Percentiles rank a stretch among this genome's conserved stretches.
phyloP scores from a whole-genome alignment of 306 rosid species.

The Elaeagnus macrophylla region DNA sequence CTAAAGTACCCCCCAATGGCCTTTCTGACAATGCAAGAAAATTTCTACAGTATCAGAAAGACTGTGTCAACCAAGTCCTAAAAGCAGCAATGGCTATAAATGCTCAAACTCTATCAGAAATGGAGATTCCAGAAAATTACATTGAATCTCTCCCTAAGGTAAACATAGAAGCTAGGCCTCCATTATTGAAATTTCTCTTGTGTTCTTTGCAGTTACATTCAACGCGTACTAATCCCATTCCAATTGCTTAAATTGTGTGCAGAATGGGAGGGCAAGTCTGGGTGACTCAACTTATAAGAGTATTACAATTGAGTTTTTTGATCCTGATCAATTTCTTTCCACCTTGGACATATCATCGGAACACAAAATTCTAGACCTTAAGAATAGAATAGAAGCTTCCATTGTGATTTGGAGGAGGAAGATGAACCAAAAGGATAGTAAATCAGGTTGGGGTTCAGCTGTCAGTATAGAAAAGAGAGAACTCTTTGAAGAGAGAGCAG shows the following conservation, averaged over 20 bases:
- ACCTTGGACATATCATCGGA: conserved; percentile 81
- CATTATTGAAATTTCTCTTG: too few species aligned
- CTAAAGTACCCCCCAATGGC: conserved; percentile 72
- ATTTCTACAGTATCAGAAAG: conserved; percentile 87
- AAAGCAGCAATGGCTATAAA: conserved; percentile 99
- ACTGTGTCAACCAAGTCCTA: conserved; percentile 94
- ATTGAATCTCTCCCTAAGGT: conserved; percentile 92
- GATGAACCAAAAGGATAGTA: conserved; percentile 88
- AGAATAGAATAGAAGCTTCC: conserved; percentile 90
- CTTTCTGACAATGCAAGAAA: conserved; percentile 72
- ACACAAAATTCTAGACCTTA: conserved; percentile 83
- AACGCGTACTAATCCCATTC: not conserved
- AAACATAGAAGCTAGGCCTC: conserved; percentile 6
- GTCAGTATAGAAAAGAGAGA: conserved; percentile 93
- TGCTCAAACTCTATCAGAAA: conserved; percentile 86
- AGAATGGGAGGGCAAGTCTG: conserved; percentile 96
- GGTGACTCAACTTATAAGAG: conserved; percentile 74
- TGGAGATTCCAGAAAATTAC: conserved; percentile 93
- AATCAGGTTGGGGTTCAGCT: conserved; percentile 92
- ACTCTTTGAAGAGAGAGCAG: conserved; percentile 93
- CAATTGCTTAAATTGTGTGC: not conserved
- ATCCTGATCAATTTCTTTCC: conserved; percentile 76
- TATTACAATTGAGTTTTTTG: conserved; percentile 79
- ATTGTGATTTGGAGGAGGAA: conserved; percentile 93
- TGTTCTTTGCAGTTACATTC: not conserved